Evolutionary conservation across 176 grass and related monocot genomes (phyloP).

Genomic region (Carex scoparia): DNA sequence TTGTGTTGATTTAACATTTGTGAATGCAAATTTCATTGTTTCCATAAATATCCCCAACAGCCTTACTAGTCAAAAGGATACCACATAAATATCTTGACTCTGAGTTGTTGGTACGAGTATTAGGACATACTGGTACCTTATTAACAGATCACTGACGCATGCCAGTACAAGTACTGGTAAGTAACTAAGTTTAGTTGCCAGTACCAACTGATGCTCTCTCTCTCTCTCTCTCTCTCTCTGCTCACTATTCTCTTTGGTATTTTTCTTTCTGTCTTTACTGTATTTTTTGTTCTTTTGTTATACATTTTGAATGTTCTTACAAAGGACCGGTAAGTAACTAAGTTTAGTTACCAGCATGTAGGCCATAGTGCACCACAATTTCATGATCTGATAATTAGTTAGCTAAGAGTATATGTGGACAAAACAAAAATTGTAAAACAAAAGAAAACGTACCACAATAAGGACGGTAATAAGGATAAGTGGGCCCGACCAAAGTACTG

Average conservation of each 20-base stretch:
- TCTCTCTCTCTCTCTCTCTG: not conserved
- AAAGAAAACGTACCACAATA: slow-evolving; percentile 53
- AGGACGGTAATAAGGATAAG: slow-evolving; percentile 61
- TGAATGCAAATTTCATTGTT: not conserved
- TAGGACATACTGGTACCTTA: not conserved
- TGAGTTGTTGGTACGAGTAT: not conserved
- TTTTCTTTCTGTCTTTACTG: not conserved
- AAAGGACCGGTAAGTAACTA: too few species aligned
- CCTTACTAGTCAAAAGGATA: not conserved
- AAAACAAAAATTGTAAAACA: not conserved
- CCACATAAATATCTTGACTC: not conserved
- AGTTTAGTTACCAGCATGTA: not conserved
- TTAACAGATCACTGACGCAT: not conserved
- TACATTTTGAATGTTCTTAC: not conserved
- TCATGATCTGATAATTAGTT: not conserved
- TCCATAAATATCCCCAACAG: not conserved
- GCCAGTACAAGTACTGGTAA: not conserved
- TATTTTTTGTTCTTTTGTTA: not conserved
- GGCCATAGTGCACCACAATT: not conserved
- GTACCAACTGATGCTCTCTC: not conserved
- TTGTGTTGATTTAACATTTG: not conserved
- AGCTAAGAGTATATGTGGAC: not conserved
- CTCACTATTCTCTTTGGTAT: not conserved
- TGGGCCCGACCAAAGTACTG: slow-evolving; percentile 83
- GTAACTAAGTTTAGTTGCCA: not conserved